Conservation (phyloP, 805 yeast genomes). For the Wickerhamiella parazyma region DNA sequence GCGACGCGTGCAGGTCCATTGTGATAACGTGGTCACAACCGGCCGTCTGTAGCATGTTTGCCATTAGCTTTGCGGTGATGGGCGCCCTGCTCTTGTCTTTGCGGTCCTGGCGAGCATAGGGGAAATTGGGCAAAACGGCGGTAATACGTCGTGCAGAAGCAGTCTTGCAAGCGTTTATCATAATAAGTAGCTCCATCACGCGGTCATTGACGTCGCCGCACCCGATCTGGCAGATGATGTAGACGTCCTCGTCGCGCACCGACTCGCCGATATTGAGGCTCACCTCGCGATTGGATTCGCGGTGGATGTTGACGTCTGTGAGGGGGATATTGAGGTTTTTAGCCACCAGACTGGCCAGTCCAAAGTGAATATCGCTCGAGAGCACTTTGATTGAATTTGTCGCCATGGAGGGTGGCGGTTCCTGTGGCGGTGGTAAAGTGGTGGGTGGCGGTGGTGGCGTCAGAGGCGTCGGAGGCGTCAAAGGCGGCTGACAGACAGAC, state of each 20-base stretch:
- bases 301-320: constrained; percentile 67
- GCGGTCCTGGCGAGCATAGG: constrained; percentile 94
- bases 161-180: constrained; percentile 89
- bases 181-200: constrained; percentile 72
- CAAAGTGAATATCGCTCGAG: constrained; percentile 76
- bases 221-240: constrained; percentile 64
- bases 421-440: too few species aligned
- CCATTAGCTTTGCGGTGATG: constrained; percentile 86
- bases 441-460: too few species aligned
- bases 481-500: too few species aligned
- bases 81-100: constrained; percentile 95
- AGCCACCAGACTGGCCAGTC: constrained; percentile 52
- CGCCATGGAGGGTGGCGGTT: constrained; percentile 3
- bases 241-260: constrained; percentile 82
- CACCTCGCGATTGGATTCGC: constrained; percentile 78
- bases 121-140: constrained; percentile 89
- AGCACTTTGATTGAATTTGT: constrained; percentile 43
- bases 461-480: too few species aligned
- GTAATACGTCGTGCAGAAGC: constrained; percentile 92
- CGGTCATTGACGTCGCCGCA: constrained; percentile 75
- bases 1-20: constrained; percentile 94
- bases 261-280: constrained; percentile 80
- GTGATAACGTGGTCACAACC: constrained; percentile 95
- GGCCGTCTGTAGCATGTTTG: constrained; percentile 80
- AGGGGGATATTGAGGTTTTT: constrained; percentile 43